Evolutionary conservation across 805 yeast genomes (phyloP).

Genomic region (Cyberlindnera bimundalis): DNA sequence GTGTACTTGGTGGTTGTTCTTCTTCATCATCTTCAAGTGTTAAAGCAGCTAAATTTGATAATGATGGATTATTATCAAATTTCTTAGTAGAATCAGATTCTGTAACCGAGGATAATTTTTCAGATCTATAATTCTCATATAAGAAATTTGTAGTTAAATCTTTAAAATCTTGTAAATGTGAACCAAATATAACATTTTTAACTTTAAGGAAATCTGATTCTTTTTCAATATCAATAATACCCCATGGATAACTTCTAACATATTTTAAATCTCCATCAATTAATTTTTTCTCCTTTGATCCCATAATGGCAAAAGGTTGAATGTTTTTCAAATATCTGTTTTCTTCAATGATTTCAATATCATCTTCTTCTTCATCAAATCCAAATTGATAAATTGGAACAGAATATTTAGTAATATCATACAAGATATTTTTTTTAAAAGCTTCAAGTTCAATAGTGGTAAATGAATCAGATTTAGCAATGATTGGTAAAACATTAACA

Average conservation of each 20-base stretch:
- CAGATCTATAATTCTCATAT: conserved; percentile 79
- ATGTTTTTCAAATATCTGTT: conserved; percentile 54
- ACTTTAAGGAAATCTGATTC: conserved; percentile 53
- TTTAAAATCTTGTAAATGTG: conserved; percentile 79
- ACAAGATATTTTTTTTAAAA: conserved; percentile 57
- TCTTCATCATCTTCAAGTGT: conserved; percentile 18
- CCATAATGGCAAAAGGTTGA: conserved; percentile 74
- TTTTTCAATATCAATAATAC: conserved; percentile 48
- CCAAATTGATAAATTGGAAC: conserved; percentile 74
- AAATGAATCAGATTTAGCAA: conserved; percentile 70
- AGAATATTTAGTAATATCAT: conserved; percentile 63
- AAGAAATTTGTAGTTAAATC: conserved; percentile 74
- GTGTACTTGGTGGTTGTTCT: conserved; percentile 14
- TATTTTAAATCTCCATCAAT: conserved; percentile 49
- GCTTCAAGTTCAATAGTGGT: conserved; percentile 53
- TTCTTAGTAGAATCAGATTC: conserved; percentile 9
- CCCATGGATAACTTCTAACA: conserved; percentile 78
- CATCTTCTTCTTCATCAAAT: conserved; percentile 71
- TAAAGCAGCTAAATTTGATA: conserved; percentile 59
- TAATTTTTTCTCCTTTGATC: conserved; percentile 56
- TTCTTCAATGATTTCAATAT: conserved; percentile 65
- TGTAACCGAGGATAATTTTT: conserved; percentile 60
- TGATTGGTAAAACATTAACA: conserved; percentile 70
- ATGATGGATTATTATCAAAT: conserved; percentile 44
- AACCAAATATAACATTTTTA: conserved; percentile 70